Conservation (phyloP, 208 protist genomes). For the Wallacemonas sp. region DNA sequence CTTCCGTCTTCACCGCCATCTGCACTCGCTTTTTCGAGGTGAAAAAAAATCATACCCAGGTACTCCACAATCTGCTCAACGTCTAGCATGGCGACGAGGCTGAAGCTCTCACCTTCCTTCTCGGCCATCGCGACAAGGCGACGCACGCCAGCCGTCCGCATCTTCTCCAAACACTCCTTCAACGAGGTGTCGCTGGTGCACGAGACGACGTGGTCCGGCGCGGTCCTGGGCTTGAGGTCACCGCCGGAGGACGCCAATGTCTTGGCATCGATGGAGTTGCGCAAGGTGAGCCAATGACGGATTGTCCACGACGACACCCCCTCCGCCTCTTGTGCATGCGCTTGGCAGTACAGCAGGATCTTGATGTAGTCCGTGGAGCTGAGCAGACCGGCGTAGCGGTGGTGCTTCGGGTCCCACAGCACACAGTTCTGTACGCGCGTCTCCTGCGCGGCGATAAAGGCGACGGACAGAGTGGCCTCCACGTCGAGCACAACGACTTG, state of each 20-base stretch:
- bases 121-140: slow-evolving; percentile 65
- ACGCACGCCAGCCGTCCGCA: slow-evolving; percentile 53
- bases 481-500: slow-evolving; percentile 88
- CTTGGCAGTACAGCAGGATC: slow-evolving; percentile 80
- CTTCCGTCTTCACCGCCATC: slow-evolving; percentile 11
- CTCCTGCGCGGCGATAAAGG: slow-evolving; percentile 90
- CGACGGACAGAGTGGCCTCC: slow-evolving; percentile 61
- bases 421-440: slow-evolving; percentile 80
- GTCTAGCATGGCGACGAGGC: slow-evolving; percentile 75
- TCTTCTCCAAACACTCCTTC: slow-evolving; percentile 65
- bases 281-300: slow-evolving; percentile 50
- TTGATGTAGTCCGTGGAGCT: slow-evolving; percentile 88
- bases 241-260: slow-evolving; percentile 11
- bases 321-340: slow-evolving; percentile 58
- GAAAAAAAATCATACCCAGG: slow-evolving; percentile 79
- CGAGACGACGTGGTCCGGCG: slow-evolving; percentile 36
- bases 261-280: slow-evolving; percentile 21
- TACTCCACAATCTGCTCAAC: slow-evolving; percentile 85
- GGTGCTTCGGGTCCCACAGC: slow-evolving; percentile 64
- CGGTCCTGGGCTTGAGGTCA: neutral
- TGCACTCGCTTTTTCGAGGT: slow-evolving; percentile 50
- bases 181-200: slow-evolving; percentile 71
- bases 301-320: slow-evolving; percentile 68
- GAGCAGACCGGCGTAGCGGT: slow-evolving; percentile 70
- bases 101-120: slow-evolving; percentile 65